Base-by-base conservation (phyloP, 257 asterid genomes). In the Lavandula angustifolia region DNA sequence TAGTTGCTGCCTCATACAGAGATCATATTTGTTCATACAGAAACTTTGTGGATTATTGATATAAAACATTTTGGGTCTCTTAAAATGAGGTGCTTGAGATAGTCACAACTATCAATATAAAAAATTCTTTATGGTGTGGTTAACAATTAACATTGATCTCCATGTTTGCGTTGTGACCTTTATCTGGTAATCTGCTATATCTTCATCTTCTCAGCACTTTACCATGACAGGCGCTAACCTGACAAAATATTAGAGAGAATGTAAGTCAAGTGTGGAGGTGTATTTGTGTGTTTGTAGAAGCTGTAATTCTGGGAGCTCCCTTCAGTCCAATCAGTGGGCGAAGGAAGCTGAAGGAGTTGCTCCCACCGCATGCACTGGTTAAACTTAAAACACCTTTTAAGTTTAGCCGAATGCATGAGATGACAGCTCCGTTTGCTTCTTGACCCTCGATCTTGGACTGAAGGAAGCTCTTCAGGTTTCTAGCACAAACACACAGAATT, bases 351-450 rank as follows among this genome's bases (percentile, higher is more conserved):
- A 66, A 75, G 72, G 75, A 81, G 87, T 81, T 79, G 82, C 87
- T 84, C 90, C 83, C 90, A 18, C 69, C 56, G 18, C 83, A 81
- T 81, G 83, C 89, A 83, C 47, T 60, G 85, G 85, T 74, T 72
- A 76, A 48, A 69, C 78, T 74, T 56, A 41, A 51, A 68, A n/a
- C 54, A 0, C 27, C 6, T 33, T 8, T 44, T n/a, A 64, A 78
- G 83, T 54, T 58, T 76, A 79, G 64, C 87, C 87, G 17, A 71
- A 74, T 81, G 87, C 85, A 84, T 81, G 87, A 84, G 71, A 74
- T 76, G 90, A 79, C 85, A 84, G 85, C 90, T 81, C 87, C 52
- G 32, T 17, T 74, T 64, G 75, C 75, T 67, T 48, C 78, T 74
- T 73, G 46, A 70, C 84, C 87, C 87, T 64, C 75, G 67, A 32